These are phyloP conservation scores for Lactarius vividus DNA, from an alignment of 768 basidiomycete species.

Conservation along the genomic window DNA sequence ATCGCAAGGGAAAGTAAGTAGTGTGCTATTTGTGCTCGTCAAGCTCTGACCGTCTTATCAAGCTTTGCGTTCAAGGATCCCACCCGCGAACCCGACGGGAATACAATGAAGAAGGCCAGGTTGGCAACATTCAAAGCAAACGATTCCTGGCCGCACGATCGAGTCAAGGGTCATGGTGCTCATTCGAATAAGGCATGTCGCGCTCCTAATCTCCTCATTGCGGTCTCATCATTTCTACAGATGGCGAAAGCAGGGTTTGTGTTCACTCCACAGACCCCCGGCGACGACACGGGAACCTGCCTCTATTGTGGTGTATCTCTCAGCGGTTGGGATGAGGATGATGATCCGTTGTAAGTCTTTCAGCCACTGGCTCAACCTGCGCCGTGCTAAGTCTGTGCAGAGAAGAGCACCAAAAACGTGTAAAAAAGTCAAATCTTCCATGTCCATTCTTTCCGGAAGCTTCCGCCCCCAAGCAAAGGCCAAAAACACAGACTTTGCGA, in stretches of 20 bases:
- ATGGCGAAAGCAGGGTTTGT: conserved; percentile 91
- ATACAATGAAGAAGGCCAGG: conserved; percentile 70
- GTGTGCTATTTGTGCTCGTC: background rate
- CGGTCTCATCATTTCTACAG: conserved; percentile 39
- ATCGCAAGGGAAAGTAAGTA: conserved; percentile 54
- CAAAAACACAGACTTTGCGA: conserved; percentile 29
- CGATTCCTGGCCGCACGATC: conserved; percentile 69
- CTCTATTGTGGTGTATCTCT: conserved; percentile 79
- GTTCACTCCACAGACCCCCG: conserved; percentile 62
- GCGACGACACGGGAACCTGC: conserved; percentile 82
- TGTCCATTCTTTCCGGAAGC: conserved; percentile 46
- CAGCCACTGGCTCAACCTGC: conserved; percentile 4
- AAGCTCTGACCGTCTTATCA: background rate
- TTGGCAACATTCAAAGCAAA: conserved; percentile 58
- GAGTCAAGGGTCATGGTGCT: conserved; percentile 58
- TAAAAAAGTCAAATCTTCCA: conserved; percentile 42
- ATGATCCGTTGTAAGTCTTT: conserved; percentile 79
- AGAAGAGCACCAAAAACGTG: conserved; percentile 72
- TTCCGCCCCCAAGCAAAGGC: conserved; percentile 27
- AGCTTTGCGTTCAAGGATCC: conserved; percentile 63
- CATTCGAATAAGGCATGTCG: conserved; percentile 62
- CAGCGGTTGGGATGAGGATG: conserved; percentile 82
- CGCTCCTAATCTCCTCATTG: conserved; percentile 1
- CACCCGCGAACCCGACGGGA: conserved; percentile 61
- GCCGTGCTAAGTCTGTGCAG: conserved; percentile 38